phyloP scores from a whole-genome alignment of 495 filamentous ascomycete genomes.

The Aspergillus ostianus region DNA sequence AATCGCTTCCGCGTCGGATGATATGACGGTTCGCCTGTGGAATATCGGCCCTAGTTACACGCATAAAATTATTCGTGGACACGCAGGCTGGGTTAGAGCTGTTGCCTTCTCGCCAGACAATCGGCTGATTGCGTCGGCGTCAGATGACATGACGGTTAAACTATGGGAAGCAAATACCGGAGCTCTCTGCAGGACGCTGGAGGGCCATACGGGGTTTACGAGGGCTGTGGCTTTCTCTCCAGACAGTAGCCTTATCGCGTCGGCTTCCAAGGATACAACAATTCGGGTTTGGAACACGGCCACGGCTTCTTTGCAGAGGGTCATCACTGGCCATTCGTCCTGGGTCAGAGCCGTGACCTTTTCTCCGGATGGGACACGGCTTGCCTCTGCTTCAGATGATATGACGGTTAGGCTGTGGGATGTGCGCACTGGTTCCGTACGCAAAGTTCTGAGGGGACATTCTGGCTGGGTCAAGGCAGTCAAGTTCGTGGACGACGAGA shows the following conservation, averaged over 20 bases:
- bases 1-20: slow-evolving; percentile 11
- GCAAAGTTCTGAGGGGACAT: slow-evolving; percentile 23
- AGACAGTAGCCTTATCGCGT: background rate
- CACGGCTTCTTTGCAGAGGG: background rate
- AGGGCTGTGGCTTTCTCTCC: slow-evolving; percentile 1
- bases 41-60: slow-evolving; percentile 15
- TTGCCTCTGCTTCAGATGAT: slow-evolving; percentile 30
- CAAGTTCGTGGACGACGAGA: slow-evolving; percentile 14
- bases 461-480: slow-evolving; percentile 15
- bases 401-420: slow-evolving; percentile 28
- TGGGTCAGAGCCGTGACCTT: background rate
- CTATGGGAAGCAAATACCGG: background rate
- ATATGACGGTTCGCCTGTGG: slow-evolving; percentile 15
- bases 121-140: background rate
- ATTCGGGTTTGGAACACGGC: background rate
- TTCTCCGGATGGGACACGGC: slow-evolving; percentile 16
- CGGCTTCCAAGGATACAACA: background rate
- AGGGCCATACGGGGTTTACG: slow-evolving; percentile 13
- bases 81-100: background rate
- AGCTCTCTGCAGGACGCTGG: background rate
- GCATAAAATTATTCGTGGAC: background rate
- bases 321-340: background rate
- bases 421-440: slow-evolving; percentile 4
- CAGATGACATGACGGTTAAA: background rate
- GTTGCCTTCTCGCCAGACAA: background rate